Conservation (phyloP, 2,329 filamentous ascomycete genomes). For the Epichloe scottii region DNA sequence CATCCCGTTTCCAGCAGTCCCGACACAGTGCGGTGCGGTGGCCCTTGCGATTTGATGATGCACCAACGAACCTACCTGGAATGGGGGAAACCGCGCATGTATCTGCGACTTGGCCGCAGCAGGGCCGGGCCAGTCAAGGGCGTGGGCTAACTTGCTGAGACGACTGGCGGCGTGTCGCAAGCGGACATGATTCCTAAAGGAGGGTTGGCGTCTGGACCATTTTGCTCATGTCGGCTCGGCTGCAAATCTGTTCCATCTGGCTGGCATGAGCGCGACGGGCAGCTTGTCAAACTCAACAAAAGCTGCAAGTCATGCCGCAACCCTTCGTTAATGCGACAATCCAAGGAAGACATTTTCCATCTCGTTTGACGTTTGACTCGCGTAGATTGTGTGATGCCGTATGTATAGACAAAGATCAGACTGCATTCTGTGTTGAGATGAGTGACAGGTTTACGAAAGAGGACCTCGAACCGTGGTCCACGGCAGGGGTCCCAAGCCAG, state of each 20-base stretch:
- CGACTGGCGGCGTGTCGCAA: conserved; percentile 5
- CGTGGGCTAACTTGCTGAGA: not conserved
- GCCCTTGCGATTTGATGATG: conserved; percentile 2
- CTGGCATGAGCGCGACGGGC: not conserved
- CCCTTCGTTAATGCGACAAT: not conserved
- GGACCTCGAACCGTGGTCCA: not conserved
- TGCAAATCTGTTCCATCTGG: not conserved
- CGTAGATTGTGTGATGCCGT: not conserved
- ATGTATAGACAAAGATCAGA: not conserved
- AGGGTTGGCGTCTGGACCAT: conserved; percentile 5
- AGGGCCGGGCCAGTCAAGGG: not conserved
- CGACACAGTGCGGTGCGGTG: conserved; percentile 1
- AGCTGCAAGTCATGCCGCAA: not conserved
- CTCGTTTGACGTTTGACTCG: conserved; percentile 1
- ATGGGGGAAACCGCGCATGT: not conserved
- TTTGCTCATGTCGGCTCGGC: not conserved
- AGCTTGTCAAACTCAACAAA: not conserved
- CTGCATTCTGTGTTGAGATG: not conserved
- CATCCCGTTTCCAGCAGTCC: conserved; percentile 11
- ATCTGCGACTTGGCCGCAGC: not conserved
- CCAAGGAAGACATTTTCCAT: not conserved
- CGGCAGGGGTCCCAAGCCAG: not conserved
- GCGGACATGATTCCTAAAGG: conserved; percentile 12
- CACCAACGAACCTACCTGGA: not conserved
- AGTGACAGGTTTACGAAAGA: not conserved